Percentiles rank a stretch among this genome's conserved stretches.
These are phyloP conservation scores for Pythium brachiatum DNA, from an alignment of 352 stramenopile genomes.

Conservation along the genomic window DNA sequence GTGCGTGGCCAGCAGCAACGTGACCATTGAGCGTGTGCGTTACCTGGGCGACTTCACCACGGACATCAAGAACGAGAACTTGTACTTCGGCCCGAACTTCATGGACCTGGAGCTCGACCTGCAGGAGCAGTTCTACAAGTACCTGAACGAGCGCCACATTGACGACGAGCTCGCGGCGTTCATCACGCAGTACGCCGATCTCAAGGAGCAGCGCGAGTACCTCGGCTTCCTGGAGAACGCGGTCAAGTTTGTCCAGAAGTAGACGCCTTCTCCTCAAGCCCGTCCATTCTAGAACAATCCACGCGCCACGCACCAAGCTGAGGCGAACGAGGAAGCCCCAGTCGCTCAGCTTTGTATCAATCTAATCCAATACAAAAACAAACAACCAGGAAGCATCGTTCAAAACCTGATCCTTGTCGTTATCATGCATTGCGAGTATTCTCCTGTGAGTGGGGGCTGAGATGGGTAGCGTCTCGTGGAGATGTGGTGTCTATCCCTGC, in stretches of 20 bases:
- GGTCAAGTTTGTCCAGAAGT: constrained; percentile 71
- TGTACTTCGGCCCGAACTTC: constrained; percentile 81
- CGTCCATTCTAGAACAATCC: neutral
- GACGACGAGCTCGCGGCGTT: constrained; percentile 85
- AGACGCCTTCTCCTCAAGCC: constrained; percentile 15
- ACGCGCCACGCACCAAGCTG: neutral
- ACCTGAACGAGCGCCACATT: constrained; percentile 72
- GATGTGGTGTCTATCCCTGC: constrained; percentile 34
- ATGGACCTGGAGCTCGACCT: constrained; percentile 83
- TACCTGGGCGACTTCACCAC: constrained; percentile 56
- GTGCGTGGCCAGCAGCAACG: constrained; percentile 76
- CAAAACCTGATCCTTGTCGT: neutral
- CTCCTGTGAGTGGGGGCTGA: too few relatives aligned
- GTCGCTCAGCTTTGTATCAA: constrained; percentile 1
- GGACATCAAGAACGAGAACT: constrained; percentile 54
- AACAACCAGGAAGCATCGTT: neutral
- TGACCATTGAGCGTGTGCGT: constrained; percentile 77
- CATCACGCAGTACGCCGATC: constrained; percentile 78
- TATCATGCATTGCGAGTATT: neutral
- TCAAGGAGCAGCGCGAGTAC: constrained; percentile 88
- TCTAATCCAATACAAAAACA: neutral
- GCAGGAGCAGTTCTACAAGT: constrained; percentile 79
- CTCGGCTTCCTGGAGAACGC: constrained; percentile 71
- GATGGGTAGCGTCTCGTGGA: neutral
- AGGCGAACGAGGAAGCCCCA: neutral